Conservation (phyloP, 192 early-diverging fungal species). For the Mortierella alpina region DNA sequence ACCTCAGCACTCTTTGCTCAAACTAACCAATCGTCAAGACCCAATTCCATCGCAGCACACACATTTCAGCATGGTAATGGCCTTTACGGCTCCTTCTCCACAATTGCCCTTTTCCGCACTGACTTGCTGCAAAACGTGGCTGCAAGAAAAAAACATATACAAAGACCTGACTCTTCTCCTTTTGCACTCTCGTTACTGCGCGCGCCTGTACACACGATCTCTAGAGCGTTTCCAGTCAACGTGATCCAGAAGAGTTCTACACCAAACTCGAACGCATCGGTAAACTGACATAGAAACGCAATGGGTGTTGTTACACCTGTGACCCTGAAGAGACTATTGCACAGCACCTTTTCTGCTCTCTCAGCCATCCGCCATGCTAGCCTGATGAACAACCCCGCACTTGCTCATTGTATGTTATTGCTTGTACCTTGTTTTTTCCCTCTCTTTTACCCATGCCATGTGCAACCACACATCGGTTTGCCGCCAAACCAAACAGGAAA, state of each 20-base stretch:
- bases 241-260: constrained; percentile 74
- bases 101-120: no score
- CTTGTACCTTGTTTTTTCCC: neutral
- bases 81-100: no score
- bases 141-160: no score
- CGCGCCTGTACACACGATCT: neutral
- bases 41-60: no score
- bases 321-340: neutral
- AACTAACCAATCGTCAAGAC: no score
- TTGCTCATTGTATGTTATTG: no score
- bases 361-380: neutral
- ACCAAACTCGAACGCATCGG: constrained; percentile 76
- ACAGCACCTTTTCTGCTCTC: neutral
- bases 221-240: constrained; percentile 52
- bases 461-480: neutral
- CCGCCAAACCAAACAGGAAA: constrained; percentile 53
- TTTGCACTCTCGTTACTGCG: neutral
- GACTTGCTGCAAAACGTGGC: no score
- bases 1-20: no score
- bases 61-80: no score
- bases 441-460: neutral
- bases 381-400: no score
- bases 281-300: constrained; percentile 15
- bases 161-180: neutral
- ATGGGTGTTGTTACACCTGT: constrained; percentile 13